A percentile compares a stretch with the other conserved stretches of the same genome.
Evolutionary conservation across 2,329 filamentous ascomycete species (phyloP).

Genomic region (Ophiostoma quercus): DNA sequence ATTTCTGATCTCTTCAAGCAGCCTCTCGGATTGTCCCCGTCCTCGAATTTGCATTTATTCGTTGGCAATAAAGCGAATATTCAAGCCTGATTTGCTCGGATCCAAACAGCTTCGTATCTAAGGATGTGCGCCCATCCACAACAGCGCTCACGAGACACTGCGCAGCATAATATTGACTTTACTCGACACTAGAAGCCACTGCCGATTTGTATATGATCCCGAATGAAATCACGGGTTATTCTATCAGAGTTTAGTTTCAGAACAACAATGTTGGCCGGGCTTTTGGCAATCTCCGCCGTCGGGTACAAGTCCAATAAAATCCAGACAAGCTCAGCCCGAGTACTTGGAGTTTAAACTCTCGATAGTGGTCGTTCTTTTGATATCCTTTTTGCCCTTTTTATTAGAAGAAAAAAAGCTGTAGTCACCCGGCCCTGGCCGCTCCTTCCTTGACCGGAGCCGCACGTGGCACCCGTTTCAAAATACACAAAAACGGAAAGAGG

Average conservation of each 20-base stretch:
- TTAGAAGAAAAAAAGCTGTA: no score
- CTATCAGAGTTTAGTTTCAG: not conserved
- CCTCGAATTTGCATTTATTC: not conserved
- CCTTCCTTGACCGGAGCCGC: not conserved
- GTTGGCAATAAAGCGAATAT: no score
- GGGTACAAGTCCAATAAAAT: no score
- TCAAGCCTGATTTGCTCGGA: no score
- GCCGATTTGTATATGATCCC: not conserved
- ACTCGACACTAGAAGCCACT: not conserved
- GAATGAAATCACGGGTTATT: not conserved
- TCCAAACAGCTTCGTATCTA: not conserved
- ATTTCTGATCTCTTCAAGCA: not conserved
- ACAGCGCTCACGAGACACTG: not conserved
- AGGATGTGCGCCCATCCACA: not conserved
- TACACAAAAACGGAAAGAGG: not conserved
- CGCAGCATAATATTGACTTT: not conserved
- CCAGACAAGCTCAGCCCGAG: no score
- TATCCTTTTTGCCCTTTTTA: no score
- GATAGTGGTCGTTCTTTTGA: no score
- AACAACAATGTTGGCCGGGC: not conserved
- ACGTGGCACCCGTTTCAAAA: not conserved
- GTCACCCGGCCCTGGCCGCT: not conserved
- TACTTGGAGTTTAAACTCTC: not conserved
- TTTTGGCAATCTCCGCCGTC: not conserved
- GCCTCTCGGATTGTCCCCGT: not conserved